Percentiles rank a stretch among this genome's conserved stretches.
These are phyloP conservation scores for Ascochyta rabiei DNA, from an alignment of 2,329 filamentous ascomycete species.

Conservation along the genomic window DNA sequence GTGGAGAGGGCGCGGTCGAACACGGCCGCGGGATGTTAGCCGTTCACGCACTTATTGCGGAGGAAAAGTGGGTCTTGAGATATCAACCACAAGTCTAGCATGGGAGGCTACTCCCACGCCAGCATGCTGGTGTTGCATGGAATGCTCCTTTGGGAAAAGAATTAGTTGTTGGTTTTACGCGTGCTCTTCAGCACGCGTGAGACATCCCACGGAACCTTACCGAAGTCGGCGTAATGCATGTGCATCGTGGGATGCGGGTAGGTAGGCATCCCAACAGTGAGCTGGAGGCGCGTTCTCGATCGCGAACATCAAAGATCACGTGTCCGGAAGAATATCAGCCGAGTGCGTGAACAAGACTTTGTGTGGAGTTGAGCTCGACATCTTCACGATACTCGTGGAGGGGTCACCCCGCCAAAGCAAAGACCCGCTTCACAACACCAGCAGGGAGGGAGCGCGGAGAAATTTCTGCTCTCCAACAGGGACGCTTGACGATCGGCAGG, in stretches of 20 bases:
- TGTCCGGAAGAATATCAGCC: constrained; percentile 5
- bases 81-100: constrained; percentile 22
- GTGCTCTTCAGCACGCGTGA: background rate
- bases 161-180: constrained; percentile 14
- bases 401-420: constrained; percentile 9
- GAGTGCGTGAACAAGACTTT: background rate
- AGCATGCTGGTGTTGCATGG: constrained; percentile 1
- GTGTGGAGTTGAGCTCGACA: background rate
- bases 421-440: background rate
- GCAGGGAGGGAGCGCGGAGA: constrained; percentile 9
- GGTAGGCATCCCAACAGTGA: background rate
- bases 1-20: constrained; percentile 11
- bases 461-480: constrained; percentile 17
- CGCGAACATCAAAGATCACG: background rate
- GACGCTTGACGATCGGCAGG: constrained; percentile 17
- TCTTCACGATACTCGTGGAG: background rate
- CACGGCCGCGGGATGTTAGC: constrained; percentile 19
- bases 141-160: background rate
- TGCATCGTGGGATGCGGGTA: constrained; percentile 1
- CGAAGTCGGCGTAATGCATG: constrained; percentile 9
- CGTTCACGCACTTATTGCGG: constrained; percentile 24
- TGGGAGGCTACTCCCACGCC: constrained; percentile 6
- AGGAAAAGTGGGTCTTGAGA: constrained; percentile 28
- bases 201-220: constrained; percentile 9
- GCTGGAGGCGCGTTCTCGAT: constrained; percentile 1